Conservation (phyloP, 495 filamentous ascomycete species). For the Cladorrhinum samala region DNA sequence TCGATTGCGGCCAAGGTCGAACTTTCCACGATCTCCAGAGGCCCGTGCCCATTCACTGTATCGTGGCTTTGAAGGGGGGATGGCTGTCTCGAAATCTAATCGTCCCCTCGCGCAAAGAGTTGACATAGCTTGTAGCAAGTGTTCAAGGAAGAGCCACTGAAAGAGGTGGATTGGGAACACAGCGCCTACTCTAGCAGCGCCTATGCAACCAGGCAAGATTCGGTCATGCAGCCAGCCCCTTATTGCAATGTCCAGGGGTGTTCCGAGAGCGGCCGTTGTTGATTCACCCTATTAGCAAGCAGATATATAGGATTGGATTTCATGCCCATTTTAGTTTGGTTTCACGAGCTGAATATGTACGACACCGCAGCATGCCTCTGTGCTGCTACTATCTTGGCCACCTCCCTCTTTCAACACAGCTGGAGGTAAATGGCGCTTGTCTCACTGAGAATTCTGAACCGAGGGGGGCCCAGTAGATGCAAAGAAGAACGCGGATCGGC, state of each 20-base stretch:
- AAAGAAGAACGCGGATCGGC: too few species aligned
- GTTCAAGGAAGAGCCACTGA: constrained; percentile 1
- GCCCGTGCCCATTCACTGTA: not conserved
- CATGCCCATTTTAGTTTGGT: not conserved
- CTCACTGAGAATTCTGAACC: too few species aligned
- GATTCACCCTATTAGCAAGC: not conserved
- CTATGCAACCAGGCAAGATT: constrained; percentile 11
- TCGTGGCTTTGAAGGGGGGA: not conserved
- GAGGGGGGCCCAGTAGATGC: too few species aligned
- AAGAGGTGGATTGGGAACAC: constrained; percentile 8
- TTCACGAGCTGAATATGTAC: not conserved
- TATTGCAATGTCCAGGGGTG: not conserved
- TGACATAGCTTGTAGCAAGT: not conserved
- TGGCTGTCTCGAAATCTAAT: not conserved
- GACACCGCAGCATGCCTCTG: not conserved
- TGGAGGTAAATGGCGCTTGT: not conserved
- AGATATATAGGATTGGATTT: not conserved
- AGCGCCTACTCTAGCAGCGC: not conserved
- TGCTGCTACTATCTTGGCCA: not conserved
- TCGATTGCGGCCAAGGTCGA: not conserved
- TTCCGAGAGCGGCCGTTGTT: not conserved
- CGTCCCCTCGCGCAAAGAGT: not conserved
- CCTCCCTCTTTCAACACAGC: not conserved
- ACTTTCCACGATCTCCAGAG: not conserved
- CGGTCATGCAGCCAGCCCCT: constrained; percentile 9